Percentiles rank a stretch among this genome's conserved stretches.
These are phyloP conservation scores for Pneumocystis carinii DNA, from an alignment of 1,139 yeast species.

Conservation along the genomic window DNA sequence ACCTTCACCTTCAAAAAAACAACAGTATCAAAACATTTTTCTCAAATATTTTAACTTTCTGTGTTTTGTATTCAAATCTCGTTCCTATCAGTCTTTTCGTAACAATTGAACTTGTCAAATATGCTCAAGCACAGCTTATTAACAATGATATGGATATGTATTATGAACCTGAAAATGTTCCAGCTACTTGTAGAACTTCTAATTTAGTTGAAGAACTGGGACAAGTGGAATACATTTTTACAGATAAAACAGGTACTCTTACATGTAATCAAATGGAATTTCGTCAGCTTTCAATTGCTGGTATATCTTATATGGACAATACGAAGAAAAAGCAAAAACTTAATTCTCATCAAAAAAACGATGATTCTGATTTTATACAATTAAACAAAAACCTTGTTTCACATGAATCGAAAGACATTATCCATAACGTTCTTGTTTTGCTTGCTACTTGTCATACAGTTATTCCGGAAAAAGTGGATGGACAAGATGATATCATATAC, in stretches of 20 bases:
- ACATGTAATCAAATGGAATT: constrained; percentile 95
- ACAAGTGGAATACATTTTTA: constrained; percentile 85
- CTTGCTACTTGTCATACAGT: constrained; percentile 94
- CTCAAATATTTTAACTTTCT: constrained; percentile 74
- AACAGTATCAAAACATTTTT: constrained; percentile 61
- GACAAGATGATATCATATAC: constrained; percentile 45
- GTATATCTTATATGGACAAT: constrained; percentile 71
- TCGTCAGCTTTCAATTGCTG: constrained; percentile 87
- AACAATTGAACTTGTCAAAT: constrained; percentile 88
- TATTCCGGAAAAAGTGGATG: constrained; percentile 65
- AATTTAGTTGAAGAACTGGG: constrained; percentile 92
- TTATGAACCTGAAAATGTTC: constrained; percentile 73
- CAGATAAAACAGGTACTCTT: constrained; percentile 92
- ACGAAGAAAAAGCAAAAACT: constrained; percentile 70
- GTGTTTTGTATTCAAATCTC: constrained; percentile 89
- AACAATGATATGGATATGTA: constrained; percentile 91
- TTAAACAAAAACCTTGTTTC: constrained; percentile 38
- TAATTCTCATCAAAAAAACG: constrained; percentile 63
- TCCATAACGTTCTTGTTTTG: constrained; percentile 68
- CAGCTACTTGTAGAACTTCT: constrained; percentile 88
- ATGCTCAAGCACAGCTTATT: constrained; percentile 86
- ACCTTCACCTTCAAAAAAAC: constrained; percentile 30
- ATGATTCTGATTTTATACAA: constrained; percentile 59
- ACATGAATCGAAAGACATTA: constrained; percentile 38
- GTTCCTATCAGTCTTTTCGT: constrained; percentile 84